phyloP scores from a whole-genome alignment of 1,284 basidiomycete species.

The Papiliotrema terrestris region DNA sequence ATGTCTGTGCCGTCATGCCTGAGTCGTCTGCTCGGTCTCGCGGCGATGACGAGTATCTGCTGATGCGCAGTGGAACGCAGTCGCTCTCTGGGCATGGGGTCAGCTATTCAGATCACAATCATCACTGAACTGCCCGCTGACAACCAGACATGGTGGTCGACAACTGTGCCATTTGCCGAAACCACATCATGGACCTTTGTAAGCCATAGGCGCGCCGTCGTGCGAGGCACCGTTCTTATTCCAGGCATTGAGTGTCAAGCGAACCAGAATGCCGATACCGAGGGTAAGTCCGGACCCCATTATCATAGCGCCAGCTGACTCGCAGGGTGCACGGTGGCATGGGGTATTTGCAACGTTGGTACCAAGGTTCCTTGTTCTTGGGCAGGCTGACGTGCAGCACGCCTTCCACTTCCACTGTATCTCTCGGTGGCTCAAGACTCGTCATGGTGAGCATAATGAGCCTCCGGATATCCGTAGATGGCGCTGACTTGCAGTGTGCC shows the following conservation, averaged over 20 bases:
- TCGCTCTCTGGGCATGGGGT: slow-evolving; percentile 97
- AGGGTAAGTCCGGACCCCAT: slow-evolving; percentile 47
- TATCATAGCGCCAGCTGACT: neutral
- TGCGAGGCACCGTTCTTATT: neutral
- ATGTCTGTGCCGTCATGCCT: slow-evolving; percentile 12
- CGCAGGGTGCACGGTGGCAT: slow-evolving; percentile 91
- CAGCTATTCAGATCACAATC: slow-evolving; percentile 25
- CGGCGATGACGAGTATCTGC: neutral
- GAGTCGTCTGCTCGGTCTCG: neutral
- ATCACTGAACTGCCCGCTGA: slow-evolving; percentile 3
- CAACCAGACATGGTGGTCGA: slow-evolving; percentile 83
- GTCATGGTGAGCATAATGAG: slow-evolving; percentile 57
- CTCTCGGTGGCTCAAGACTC: slow-evolving; percentile 97
- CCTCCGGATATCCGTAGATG: neutral
- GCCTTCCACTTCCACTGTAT: slow-evolving; percentile 99
- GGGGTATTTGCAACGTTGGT: slow-evolving; percentile 97
- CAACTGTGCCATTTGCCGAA: slow-evolving; percentile 93
- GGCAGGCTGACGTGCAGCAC: slow-evolving; percentile 59
- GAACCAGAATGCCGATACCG: slow-evolving; percentile 93
- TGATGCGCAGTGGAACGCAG: slow-evolving; percentile 81
- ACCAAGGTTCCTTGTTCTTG: neutral
- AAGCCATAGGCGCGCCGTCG: slow-evolving; percentile 42
- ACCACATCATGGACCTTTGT: slow-evolving; percentile 99
- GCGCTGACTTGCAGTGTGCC: slow-evolving; percentile 64
- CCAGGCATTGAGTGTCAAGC: slow-evolving; percentile 99